A percentile compares a stretch with the other conserved stretches of the same genome.
These are phyloP conservation scores for Nymphaea thermarum DNA, from an alignment of 164 flowering plant species.

Conservation along the genomic window DNA sequence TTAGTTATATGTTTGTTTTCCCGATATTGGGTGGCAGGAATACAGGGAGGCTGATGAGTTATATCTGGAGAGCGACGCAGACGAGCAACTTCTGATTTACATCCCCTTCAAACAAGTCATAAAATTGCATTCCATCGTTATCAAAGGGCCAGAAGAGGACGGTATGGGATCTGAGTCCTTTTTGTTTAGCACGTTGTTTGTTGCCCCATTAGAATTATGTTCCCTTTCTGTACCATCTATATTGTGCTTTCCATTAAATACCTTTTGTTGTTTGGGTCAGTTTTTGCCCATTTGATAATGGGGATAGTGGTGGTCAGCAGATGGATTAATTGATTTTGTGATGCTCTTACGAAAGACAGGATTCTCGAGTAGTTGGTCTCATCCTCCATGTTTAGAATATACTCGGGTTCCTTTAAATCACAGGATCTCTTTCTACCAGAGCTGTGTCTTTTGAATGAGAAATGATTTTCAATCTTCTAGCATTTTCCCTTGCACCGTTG, in stretches of 20 bases:
- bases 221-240: background rate
- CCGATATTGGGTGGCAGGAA: slow-evolving; percentile 27
- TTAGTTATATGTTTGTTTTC: slow-evolving; percentile 1
- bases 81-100: slow-evolving; percentile 84
- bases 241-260: background rate
- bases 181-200: background rate
- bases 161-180: slow-evolving; percentile 23
- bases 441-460: no score
- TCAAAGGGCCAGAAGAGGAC: slow-evolving; percentile 87
- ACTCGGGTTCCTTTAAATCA: no score
- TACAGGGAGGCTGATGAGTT: slow-evolving; percentile 88
- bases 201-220: background rate
- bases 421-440: no score
- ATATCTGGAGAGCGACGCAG: slow-evolving; percentile 89
- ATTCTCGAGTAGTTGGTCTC: no score
- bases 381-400: no score
- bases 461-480: no score
- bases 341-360: background rate
- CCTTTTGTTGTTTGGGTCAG: background rate
- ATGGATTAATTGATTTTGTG: background rate
- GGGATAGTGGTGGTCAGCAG: background rate
- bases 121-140: slow-evolving; percentile 55
- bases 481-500: no score
- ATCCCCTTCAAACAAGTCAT: slow-evolving; percentile 87
- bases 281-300: background rate